Evolutionary conservation across 371 early-diverging fungal genomes (phyloP).

Genomic region (Mucor irregularis): DNA sequence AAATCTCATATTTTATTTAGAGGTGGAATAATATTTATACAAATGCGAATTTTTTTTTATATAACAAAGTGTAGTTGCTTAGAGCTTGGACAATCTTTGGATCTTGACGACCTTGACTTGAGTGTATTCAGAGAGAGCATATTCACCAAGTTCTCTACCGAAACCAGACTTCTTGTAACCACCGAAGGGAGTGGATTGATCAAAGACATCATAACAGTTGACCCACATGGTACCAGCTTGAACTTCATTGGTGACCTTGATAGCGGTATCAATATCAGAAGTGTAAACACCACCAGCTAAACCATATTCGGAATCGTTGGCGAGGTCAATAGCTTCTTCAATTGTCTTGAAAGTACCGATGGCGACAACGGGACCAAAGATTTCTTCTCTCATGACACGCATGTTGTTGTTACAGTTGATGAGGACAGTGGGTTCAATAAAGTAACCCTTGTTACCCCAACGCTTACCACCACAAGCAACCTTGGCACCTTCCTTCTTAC

Average conservation of each 20-base stretch:
- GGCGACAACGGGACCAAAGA: slow-evolving; percentile 90
- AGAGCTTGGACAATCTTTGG: no score
- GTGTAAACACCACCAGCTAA: slow-evolving; percentile 87
- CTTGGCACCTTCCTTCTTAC: slow-evolving; percentile 58
- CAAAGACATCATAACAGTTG: slow-evolving; percentile 40
- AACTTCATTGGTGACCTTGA: slow-evolving; percentile 60
- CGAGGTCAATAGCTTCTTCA: slow-evolving; percentile 75
- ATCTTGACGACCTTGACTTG: slow-evolving; percentile 67
- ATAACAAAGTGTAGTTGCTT: no score
- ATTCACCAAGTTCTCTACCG: slow-evolving; percentile 75
- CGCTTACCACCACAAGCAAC: slow-evolving; percentile 70
- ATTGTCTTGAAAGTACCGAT: slow-evolving; percentile 72
- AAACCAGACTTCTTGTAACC: slow-evolving; percentile 86
- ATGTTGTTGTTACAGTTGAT: slow-evolving; percentile 63
- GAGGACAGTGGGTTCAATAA: slow-evolving; percentile 79
- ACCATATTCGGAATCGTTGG: slow-evolving; percentile 78
- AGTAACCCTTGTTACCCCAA: slow-evolving; percentile 69
- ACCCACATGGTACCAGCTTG: slow-evolving; percentile 80
- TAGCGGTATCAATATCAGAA: slow-evolving; percentile 61
- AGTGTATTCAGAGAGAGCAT: slow-evolving; percentile 68
- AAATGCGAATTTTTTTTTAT: no score
- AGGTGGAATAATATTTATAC: no score
- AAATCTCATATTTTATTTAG: no score
- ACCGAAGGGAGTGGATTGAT: slow-evolving; percentile 75
- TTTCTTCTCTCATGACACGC: slow-evolving; percentile 76